Evolutionary conservation across 2,329 filamentous ascomycete species (phyloP).

Genomic region (Rhexocercosporidium sp.): DNA sequence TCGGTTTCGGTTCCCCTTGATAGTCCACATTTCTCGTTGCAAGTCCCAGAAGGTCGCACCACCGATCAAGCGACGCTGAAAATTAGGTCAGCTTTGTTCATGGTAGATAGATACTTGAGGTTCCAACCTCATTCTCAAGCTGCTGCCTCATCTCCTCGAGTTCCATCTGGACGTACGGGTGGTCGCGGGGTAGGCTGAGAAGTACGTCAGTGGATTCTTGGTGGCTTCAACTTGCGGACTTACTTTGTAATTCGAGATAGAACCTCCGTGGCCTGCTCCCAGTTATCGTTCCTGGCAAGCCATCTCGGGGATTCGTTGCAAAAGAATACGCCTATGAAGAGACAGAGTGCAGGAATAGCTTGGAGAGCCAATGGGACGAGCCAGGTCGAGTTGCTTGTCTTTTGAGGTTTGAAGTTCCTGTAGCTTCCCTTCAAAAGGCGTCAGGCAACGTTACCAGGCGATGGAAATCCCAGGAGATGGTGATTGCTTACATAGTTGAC

Average conservation of each 20-base stretch:
- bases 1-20: constrained; percentile 64
- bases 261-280: constrained; percentile 64
- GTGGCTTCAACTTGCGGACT: constrained; percentile 19
- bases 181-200: constrained; percentile 55
- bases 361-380: constrained; percentile 70
- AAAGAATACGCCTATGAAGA: constrained; percentile 64
- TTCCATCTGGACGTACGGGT: constrained; percentile 58
- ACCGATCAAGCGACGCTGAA: constrained; percentile 48
- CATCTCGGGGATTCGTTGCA: constrained; percentile 69
- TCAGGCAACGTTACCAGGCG: no score
- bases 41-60: constrained; percentile 54
- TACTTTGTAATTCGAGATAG: constrained; percentile 55
- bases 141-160: constrained; percentile 53
- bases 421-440: constrained; percentile 28
- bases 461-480: no score
- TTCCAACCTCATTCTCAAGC: constrained; percentile 53
- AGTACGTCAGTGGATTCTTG: constrained; percentile 46
- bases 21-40: constrained; percentile 67
- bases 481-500: constrained; percentile 55
- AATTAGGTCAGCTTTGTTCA: neutral
- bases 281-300: constrained; percentile 70
- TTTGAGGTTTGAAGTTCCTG: constrained; percentile 45
- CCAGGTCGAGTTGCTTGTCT: constrained; percentile 55
- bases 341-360: constrained; percentile 64
- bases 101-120: neutral